Conservation (phyloP, 441 rosid species). For the Populus trichocarpa region DNA sequence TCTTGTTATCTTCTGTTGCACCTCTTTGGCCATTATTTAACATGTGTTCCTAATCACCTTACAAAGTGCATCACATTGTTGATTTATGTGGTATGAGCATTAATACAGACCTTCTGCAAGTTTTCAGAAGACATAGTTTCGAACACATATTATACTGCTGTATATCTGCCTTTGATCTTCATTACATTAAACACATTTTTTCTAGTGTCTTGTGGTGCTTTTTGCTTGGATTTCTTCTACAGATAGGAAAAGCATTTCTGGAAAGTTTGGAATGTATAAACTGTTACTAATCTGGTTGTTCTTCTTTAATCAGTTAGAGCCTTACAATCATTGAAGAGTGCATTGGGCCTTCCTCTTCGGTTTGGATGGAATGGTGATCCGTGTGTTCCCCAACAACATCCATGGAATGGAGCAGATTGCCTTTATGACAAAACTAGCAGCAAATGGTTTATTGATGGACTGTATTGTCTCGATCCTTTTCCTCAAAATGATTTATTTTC, state of each 20-base stretch:
- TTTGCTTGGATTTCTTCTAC: not conserved
- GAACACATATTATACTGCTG: not conserved
- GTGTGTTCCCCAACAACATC: constrained; percentile 97
- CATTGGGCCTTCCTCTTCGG: constrained; percentile 80
- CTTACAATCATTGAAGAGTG: constrained; percentile 58
- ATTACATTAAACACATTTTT: not conserved
- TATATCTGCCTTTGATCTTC: not conserved
- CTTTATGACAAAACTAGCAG: constrained; percentile 52
- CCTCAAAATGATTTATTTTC: constrained; percentile 13
- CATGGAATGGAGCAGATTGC: constrained; percentile 96
- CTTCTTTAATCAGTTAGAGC: constrained; percentile 55
- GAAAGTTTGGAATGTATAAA: not conserved
- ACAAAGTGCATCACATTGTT: not conserved
- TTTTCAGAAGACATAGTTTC: not conserved
- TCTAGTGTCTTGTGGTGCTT: not conserved
- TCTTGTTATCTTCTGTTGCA: not conserved
- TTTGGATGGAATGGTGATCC: constrained; percentile 99
- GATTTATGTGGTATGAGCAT: not conserved
- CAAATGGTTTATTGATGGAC: constrained; percentile 96
- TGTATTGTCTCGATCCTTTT: constrained; percentile 56
- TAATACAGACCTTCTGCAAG: not conserved
- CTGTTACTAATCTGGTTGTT: constrained; percentile 18
- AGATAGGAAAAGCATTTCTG: not conserved
- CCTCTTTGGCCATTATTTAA: not conserved
- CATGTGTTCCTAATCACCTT: not conserved